Percentiles rank a stretch among this genome's conserved stretches.
Evolutionary conservation across 192 early-diverging fungal genomes (phyloP).

Genomic region (Backusella westeae): DNA sequence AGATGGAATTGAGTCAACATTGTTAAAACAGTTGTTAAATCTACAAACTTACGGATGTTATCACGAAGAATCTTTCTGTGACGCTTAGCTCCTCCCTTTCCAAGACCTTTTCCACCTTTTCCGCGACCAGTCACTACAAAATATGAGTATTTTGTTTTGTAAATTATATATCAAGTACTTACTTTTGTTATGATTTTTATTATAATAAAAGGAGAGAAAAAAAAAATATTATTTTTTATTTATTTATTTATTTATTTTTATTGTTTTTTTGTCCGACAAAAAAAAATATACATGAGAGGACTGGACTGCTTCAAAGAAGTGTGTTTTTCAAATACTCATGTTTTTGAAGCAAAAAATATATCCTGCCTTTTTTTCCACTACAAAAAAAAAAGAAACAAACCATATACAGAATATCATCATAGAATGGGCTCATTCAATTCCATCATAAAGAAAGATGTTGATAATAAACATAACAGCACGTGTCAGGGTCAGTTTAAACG

Average conservation of each 20-base stretch:
- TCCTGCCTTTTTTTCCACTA: too few relatives aligned
- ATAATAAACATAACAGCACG: too few relatives aligned
- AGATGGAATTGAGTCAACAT: not conserved
- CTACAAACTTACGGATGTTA: constrained; percentile 68
- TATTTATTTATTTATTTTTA: not conserved
- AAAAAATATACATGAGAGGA: too few relatives aligned
- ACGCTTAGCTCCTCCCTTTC: constrained; percentile 99
- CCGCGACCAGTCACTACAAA: constrained; percentile 88
- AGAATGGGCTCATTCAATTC: too few relatives aligned
- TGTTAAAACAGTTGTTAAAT: not conserved
- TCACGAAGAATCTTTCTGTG: constrained; percentile 99
- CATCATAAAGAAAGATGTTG: too few relatives aligned
- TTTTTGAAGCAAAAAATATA: too few relatives aligned
- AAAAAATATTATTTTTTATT: not conserved
- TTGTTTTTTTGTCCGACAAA: not conserved
- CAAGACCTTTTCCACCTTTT: constrained; percentile 99
- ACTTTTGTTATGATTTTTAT: not conserved
- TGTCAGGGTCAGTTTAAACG: too few relatives aligned
- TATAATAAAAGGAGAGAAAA: not conserved
- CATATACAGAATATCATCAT: too few relatives aligned
- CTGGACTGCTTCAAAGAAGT: too few relatives aligned
- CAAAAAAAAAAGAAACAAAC: too few relatives aligned
- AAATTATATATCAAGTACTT: not conserved
- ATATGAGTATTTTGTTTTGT: not conserved
- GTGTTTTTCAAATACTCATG: too few relatives aligned